Evolutionary conservation across 176 grass and related monocot genomes (phyloP).

Genomic region (Oryza meridionalis): DNA sequence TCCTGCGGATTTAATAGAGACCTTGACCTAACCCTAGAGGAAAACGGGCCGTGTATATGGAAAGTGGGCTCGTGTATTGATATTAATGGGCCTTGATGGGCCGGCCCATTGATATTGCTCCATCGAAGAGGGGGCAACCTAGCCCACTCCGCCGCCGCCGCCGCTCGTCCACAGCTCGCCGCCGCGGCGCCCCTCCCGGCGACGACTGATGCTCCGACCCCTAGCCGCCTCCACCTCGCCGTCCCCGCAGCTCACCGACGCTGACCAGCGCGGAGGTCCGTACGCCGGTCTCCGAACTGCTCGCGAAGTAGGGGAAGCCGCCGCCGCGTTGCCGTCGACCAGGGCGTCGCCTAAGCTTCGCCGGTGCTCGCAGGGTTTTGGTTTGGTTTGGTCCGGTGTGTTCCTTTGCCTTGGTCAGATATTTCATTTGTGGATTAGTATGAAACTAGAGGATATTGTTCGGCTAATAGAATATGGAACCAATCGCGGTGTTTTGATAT

Average conservation of each 20-base stretch:
- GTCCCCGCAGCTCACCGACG: neutral
- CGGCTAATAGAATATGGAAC: neutral
- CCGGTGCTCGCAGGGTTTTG: neutral
- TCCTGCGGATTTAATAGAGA: slow-evolving; percentile 39
- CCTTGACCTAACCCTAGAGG: slow-evolving; percentile 56
- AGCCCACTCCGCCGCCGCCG: neutral
- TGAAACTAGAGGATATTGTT: neutral
- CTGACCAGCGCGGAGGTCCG: neutral
- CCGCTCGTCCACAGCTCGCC: too few species aligned
- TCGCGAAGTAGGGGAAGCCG: neutral
- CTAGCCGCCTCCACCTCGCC: neutral
- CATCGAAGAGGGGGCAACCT: neutral
- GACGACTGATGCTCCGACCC: neutral
- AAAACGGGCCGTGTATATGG: slow-evolving; percentile 4
- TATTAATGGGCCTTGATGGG: neutral
- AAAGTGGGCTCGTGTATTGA: neutral
- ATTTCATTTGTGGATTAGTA: neutral
- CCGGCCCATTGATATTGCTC: neutral
- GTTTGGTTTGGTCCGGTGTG: neutral
- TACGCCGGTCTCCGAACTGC: neutral
- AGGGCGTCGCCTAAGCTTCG: neutral
- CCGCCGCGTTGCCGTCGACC: neutral
- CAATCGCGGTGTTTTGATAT: neutral
- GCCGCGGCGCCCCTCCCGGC: neutral
- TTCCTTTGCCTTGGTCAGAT: neutral